phyloP scores from a whole-genome alignment of 495 filamentous ascomycete genomes.

The Aspergillus sclerotioniger region DNA sequence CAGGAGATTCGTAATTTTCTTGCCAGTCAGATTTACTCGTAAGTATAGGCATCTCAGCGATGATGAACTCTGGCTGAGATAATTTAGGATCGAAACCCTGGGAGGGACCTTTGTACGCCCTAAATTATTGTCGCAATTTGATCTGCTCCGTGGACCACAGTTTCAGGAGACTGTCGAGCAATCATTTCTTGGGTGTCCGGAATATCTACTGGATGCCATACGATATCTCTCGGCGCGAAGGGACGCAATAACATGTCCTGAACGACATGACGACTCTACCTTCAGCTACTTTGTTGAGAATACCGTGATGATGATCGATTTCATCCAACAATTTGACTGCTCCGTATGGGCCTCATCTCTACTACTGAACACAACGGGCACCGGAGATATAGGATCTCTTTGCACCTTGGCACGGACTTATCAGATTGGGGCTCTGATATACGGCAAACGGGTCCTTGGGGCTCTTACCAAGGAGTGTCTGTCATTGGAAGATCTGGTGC shows the following conservation, averaged over 20 bases:
- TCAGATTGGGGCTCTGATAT: constrained; percentile 31
- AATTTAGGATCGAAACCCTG: constrained; percentile 39
- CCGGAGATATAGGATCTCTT: constrained; percentile 23
- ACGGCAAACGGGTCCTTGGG: constrained; percentile 35
- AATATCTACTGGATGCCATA: constrained; percentile 34
- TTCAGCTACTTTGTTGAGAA: constrained; percentile 14
- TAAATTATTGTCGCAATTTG: constrained; percentile 32
- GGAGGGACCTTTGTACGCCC: constrained; percentile 44
- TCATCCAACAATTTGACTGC: constrained; percentile 33
- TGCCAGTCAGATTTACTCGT: constrained; percentile 22
- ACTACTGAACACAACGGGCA: constrained; percentile 27
- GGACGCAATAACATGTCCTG: constrained; percentile 27
- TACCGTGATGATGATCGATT: constrained; percentile 20
- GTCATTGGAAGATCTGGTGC: constrained; percentile 32
- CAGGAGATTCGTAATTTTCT: constrained; percentile 24
- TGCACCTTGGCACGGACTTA: constrained; percentile 28
- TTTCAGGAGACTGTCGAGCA: constrained; percentile 31
- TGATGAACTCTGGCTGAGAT: constrained; percentile 3
- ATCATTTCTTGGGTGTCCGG: constrained; percentile 44
- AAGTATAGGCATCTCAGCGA: not conserved
- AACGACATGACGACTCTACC: not conserved
- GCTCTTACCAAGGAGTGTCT: constrained; percentile 18
- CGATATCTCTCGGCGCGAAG: constrained; percentile 33
- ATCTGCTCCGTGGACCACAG: not conserved
- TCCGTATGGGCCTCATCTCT: constrained; percentile 31